A percentile compares a stretch with the other conserved stretches of the same genome.
Conservation (phyloP, 495 filamentous ascomycete genomes). For the Penicillium dipodomyicola region DNA sequence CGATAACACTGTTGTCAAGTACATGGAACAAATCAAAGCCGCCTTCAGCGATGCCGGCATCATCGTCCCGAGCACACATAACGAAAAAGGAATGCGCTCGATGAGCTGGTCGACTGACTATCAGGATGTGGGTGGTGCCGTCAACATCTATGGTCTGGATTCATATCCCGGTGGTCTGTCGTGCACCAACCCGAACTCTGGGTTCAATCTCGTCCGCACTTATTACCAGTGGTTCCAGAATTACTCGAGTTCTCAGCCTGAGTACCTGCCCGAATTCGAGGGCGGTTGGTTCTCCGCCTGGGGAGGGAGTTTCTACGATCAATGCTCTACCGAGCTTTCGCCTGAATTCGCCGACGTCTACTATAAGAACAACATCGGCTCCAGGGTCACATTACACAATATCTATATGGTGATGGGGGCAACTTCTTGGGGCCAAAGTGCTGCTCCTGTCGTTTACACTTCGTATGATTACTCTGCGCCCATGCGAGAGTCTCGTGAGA, state of each 20-base stretch:
- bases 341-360: constrained; percentile 55
- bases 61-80: constrained; percentile 50
- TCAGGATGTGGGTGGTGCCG: constrained; percentile 52
- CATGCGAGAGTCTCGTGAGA: constrained; percentile 44
- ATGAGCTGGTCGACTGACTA: constrained; percentile 57
- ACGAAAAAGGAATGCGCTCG: constrained; percentile 52
- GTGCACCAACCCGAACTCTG: constrained; percentile 49
- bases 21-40: constrained; percentile 53
- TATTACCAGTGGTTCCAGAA: constrained; percentile 59
- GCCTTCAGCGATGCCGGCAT: constrained; percentile 48
- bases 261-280: constrained; percentile 53
- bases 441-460: constrained; percentile 50
- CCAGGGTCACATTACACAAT: constrained; percentile 46
- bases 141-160: constrained; percentile 56
- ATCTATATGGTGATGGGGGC: constrained; percentile 59
- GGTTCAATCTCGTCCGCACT: constrained; percentile 50
- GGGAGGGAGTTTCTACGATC: constrained; percentile 51
- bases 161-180: constrained; percentile 54
- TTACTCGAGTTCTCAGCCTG: constrained; percentile 51
- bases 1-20: constrained; percentile 42
- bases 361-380: constrained; percentile 57
- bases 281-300: constrained; percentile 54
- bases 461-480: constrained; percentile 49
- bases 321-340: constrained; percentile 44
- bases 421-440: constrained; percentile 55